These are phyloP conservation scores for Boletus holoroseus DNA, from an alignment of 1,284 basidiomycete species.

Conservation along the genomic window DNA sequence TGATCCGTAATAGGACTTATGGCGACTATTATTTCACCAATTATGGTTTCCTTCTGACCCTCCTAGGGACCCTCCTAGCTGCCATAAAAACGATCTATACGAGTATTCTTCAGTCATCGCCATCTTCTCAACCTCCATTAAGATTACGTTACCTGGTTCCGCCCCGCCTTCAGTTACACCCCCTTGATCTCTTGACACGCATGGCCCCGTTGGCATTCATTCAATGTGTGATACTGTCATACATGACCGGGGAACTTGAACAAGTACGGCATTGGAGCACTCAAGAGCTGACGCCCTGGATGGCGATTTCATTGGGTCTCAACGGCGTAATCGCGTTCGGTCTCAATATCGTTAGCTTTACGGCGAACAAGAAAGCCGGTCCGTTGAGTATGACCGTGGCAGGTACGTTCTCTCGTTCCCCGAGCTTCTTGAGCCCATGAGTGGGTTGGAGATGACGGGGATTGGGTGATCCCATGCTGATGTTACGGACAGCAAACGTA, in stretches of 20 bases:
- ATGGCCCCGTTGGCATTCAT: constrained; percentile 86
- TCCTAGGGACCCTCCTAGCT: constrained; percentile 83
- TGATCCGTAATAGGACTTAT: constrained; percentile 57
- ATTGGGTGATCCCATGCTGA: background rate
- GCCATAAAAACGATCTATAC: constrained; percentile 89
- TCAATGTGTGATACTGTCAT: constrained; percentile 75
- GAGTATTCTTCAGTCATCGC: constrained; percentile 63
- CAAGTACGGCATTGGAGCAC: constrained; percentile 51
- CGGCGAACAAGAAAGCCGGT: constrained; percentile 85
- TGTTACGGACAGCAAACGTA: constrained; percentile 59
- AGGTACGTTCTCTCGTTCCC: constrained; percentile 42
- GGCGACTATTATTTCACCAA: constrained; percentile 86
- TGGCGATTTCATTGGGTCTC: constrained; percentile 54
- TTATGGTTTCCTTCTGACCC: constrained; percentile 77
- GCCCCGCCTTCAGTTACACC: constrained; percentile 59
- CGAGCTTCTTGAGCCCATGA: background rate
- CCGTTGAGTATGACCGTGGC: constrained; percentile 85
- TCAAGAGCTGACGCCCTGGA: constrained; percentile 46
- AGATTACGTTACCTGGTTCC: constrained; percentile 35
- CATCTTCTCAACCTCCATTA: constrained; percentile 21
- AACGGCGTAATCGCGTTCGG: constrained; percentile 88
- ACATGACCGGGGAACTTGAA: constrained; percentile 73
- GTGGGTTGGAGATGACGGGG: background rate
- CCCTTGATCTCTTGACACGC: constrained; percentile 78
- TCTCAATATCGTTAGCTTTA: constrained; percentile 88